These are phyloP conservation scores for Phaeoacremonium minimum DNA, from an alignment of 2,329 filamentous ascomycete genomes.

Conservation along the genomic window DNA sequence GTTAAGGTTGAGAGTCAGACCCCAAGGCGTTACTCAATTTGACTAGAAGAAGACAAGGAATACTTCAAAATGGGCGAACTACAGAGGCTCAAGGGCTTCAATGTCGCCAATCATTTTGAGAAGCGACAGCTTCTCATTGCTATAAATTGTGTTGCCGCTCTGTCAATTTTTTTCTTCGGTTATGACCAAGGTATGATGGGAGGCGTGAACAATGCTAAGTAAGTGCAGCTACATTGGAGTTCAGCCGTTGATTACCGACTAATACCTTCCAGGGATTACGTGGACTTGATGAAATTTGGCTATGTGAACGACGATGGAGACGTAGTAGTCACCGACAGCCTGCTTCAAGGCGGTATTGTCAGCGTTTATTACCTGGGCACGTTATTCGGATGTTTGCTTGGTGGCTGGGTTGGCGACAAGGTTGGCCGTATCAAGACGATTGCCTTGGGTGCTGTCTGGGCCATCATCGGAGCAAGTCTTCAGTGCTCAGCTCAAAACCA, in stretches of 20 bases:
- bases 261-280: no score
- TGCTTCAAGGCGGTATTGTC: slow-evolving; percentile 61
- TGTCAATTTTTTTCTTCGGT: slow-evolving; percentile 67
- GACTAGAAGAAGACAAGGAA: neutral
- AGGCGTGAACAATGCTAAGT: slow-evolving; percentile 63
- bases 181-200: slow-evolving; percentile 56
- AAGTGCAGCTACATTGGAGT: no score
- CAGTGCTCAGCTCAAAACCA: slow-evolving; percentile 64
- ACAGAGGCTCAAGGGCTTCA: slow-evolving; percentile 9
- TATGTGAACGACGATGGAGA: slow-evolving; percentile 43
- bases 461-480: slow-evolving; percentile 55
- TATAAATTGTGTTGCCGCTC: slow-evolving; percentile 58
- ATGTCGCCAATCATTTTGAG: slow-evolving; percentile 47
- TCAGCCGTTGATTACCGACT: no score
- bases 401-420: slow-evolving; percentile 61
- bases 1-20: no score
- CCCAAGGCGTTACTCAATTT: neutral
- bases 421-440: slow-evolving; percentile 62
- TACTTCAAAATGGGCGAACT: slow-evolving; percentile 4
- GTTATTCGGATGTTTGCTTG: slow-evolving; percentile 57
- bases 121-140: slow-evolving; percentile 53
- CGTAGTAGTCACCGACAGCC: slow-evolving; percentile 52
- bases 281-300: slow-evolving; percentile 61
- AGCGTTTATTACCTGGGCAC: slow-evolving; percentile 53
- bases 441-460: slow-evolving; percentile 53